Evolutionary conservation across 352 stramenopile genomes (phyloP), one percentile per base, ranked within the genome.

Genomic region (Phytophthora lateralis): DNA sequence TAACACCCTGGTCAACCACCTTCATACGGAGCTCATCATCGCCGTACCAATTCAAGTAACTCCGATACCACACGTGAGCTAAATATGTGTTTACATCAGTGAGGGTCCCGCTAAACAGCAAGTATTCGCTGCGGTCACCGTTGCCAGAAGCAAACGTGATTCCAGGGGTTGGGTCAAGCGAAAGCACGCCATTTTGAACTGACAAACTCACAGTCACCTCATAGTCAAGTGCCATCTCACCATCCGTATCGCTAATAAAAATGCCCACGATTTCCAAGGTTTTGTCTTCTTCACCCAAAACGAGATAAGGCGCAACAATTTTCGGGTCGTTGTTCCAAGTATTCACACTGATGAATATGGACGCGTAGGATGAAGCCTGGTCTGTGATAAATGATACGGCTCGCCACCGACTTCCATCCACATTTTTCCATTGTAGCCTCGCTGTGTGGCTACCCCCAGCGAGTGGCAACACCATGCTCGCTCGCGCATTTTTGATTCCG

Each of bases 41-140:
- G 20, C 85, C 85, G 38, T 90, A 89, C 85, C 85, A 91, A 38
- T 93, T 90, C 43, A 90, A 50, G 20, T 85, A 90, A 11, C 66
- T 70, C 43, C 76, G 61, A 50, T 91, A 93, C 42, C 64, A 75
- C 11, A 91, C 48, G 0, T 34, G 60, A 15, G 74, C 62, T 35
- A 93, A 50, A 43, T 85, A 60, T 6, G 50, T 42, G 38, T 93
- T 93, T 15, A 93, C 69, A n/a, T 68, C 75, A 42, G 68, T 85
- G 10, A 91, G 56, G 8, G 69, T 47, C 1, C 82, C 85, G 30
- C 79, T 91, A 54, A 91, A 88, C 2, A 93, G 57, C 26, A 89
- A 43, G 34, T 78, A 88, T 21, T 83, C 78, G 46, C 89, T 81
- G 11, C 52, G 64, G 20, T 69, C 50, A 1, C 78, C 82, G 34